Percentiles rank a stretch among this genome's conserved stretches.
Conservation (phyloP, 208 protist species). For the Porcisia hertigi region DNA sequence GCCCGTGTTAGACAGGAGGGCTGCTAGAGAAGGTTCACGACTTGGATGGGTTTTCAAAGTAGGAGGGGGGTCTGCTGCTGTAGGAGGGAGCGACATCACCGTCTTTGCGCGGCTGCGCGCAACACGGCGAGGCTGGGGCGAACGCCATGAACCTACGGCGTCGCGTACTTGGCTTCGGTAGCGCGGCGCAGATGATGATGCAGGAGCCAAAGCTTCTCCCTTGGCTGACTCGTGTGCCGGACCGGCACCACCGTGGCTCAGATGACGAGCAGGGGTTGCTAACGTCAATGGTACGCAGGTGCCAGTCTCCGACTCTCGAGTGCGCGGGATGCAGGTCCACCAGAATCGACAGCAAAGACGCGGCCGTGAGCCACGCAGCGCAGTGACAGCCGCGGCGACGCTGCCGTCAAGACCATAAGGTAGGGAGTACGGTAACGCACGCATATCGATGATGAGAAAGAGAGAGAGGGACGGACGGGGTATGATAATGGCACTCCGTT, state of each 20-base stretch:
- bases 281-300: not conserved
- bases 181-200: not conserved
- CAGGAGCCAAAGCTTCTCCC: not conserved
- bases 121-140: constrained; percentile 1
- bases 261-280: constrained; percentile 1
- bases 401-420: not conserved
- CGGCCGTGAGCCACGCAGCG: not conserved
- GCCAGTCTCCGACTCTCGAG: not conserved
- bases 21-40: not conserved
- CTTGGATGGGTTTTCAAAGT: not conserved
- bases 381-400: not conserved
- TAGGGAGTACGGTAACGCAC: not conserved
- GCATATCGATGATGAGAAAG: not conserved
- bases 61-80: not conserved
- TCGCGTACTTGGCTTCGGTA: constrained; percentile 1
- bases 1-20: not conserved
- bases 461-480: no score
- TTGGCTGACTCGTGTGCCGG: not conserved
- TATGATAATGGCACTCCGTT: not conserved
- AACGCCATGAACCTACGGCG: not conserved
- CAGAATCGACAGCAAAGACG: not conserved
- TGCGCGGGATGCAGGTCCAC: not conserved
- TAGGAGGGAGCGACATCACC: not conserved
- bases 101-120: not conserved
- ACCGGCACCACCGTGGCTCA: not conserved